Base-by-base conservation (phyloP, 2,329 filamentous ascomycete species). In the Delphinella strobiligena region DNA sequence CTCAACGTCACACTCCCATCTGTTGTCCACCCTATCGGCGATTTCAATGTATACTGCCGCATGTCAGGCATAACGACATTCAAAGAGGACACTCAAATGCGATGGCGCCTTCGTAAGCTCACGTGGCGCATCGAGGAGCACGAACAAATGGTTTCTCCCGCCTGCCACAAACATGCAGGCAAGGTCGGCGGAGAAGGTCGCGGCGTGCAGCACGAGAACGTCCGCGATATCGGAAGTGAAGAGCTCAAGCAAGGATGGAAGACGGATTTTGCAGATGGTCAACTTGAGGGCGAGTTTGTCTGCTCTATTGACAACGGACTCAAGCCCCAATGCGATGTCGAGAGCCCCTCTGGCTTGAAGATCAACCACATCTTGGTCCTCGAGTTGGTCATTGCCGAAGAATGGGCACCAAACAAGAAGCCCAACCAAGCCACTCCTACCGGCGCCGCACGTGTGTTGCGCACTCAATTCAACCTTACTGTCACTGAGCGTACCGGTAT, bases 101-200 rank as follows among this genome's bases (percentile, higher is more conserved):
- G 91, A 45, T 96, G 89, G 89, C 81, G 82, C 52, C 71, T 98
- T 19, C 84, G 88, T 60, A 91, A 93, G 61, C 72, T 95, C 48
- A 85, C 82, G 47, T 98, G 89, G 89, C 78, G 83, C 49, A 80
- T 98, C 38, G 88, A 95, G 55, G 89, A 98, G 68, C 81, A 78
- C 30, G 75, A 86, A 58, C 82, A 80, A 61, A 79, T 80, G 29
- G 69, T 89, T 30, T 84, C 85, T 0, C 80, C 82, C 1, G 82
- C 85, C 14, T 96, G 91, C 64, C 54, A 71, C 27, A 82, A 80
- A 58, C 91, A 96, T 62, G 61, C 71, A 7, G 69, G 74, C 49
- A 80, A 79, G 53, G 63, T 80, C 16, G 72, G 74, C 14, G 73
- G 75, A 40, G 70, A 72, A 49, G 68, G 71, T 45, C 93, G 87